Percentiles rank a stretch among this genome's conserved stretches.
Evolutionary conservation across 805 yeast genomes (phyloP).

Genomic region (Wickerhamomyces ciferrii): DNA sequence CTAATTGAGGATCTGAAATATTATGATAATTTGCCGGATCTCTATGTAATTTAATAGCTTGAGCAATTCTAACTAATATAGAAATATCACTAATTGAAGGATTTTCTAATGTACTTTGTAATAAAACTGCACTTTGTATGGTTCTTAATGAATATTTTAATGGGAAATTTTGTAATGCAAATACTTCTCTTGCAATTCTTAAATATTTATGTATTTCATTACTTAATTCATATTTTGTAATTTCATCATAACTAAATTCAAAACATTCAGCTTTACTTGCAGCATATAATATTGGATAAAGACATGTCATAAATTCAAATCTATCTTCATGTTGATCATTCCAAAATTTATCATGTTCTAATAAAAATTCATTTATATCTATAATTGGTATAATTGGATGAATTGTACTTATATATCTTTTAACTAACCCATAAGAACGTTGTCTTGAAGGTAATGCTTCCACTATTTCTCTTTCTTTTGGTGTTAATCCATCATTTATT

Average conservation of each 20-base stretch:
- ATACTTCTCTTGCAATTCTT: constrained; percentile 43
- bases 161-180: constrained; percentile 46
- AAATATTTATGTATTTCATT: constrained; percentile 45
- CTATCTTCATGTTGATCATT: constrained; percentile 24
- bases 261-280: constrained; percentile 56
- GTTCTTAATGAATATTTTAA: constrained; percentile 36
- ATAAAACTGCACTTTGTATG: constrained; percentile 41
- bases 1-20: constrained; percentile 39
- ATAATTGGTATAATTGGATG: constrained; percentile 52
- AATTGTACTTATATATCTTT: constrained; percentile 44
- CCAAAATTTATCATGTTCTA: constrained; percentile 48
- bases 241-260: constrained; percentile 41
- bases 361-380: constrained; percentile 37
- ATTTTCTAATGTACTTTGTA: constrained; percentile 49
- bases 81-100: constrained; percentile 54
- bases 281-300: constrained; percentile 53
- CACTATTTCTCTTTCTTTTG: constrained; percentile 28
- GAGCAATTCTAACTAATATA: constrained; percentile 50
- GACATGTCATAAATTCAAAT: constrained; percentile 40
- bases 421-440: constrained; percentile 40
- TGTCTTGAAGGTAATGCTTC: constrained; percentile 40
- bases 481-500: constrained; percentile 17
- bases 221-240: constrained; percentile 23
- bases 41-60: constrained; percentile 48
- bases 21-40: constrained; percentile 54